Percentiles rank a stretch among this genome's conserved stretches.
phyloP scores from a whole-genome alignment of 352 stramenopile species.

The Globisporangium orthogonon region DNA sequence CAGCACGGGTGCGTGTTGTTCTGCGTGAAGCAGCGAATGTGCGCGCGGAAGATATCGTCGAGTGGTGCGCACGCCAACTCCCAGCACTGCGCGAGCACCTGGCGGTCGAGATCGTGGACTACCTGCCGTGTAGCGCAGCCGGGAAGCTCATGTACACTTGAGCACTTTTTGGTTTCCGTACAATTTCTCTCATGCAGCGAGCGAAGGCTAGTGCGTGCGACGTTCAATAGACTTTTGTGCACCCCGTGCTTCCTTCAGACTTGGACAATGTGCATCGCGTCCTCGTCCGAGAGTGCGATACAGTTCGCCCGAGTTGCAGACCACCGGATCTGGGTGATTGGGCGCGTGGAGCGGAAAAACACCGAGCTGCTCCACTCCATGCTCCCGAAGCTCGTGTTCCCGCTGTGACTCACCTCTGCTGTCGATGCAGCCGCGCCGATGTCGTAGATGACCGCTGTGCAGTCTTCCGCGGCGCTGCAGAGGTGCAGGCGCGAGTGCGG shows the following conservation, averaged over 20 bases:
- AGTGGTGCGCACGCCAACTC: conserved; percentile 31
- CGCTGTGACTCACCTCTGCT: conserved; percentile 13
- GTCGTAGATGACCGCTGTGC: conserved; percentile 96
- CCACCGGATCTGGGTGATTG: conserved; percentile 89
- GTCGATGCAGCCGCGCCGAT: conserved; percentile 28
- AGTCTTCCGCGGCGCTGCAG: conserved; percentile 94
- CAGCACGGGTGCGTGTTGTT: conserved; percentile 30
- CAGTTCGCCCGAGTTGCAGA: conserved; percentile 91
- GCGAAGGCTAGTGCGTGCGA: not conserved
- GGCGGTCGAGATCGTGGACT: conserved; percentile 51
- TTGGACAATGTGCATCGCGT: conserved; percentile 94
- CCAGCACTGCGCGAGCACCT: conserved; percentile 26
- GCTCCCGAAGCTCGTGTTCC: conserved; percentile 17
- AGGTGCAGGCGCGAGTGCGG: conserved; percentile 90
- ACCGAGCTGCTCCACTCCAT: conserved; percentile 33
- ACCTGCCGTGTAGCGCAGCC: conserved; percentile 71
- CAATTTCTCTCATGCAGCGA: not conserved
- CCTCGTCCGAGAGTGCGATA: conserved; percentile 93
- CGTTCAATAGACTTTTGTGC: not conserved
- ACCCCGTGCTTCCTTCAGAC: conserved; percentile 22
- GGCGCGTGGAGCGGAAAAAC: conserved; percentile 57
- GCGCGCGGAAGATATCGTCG: conserved; percentile 25
- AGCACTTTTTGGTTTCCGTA: conserved; percentile 2
- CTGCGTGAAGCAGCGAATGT: conserved; percentile 16
- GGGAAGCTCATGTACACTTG: conserved; percentile 82